Evolutionary conservation across 1,139 yeast genomes (phyloP).

Genomic region (Candida gigantensis): DNA sequence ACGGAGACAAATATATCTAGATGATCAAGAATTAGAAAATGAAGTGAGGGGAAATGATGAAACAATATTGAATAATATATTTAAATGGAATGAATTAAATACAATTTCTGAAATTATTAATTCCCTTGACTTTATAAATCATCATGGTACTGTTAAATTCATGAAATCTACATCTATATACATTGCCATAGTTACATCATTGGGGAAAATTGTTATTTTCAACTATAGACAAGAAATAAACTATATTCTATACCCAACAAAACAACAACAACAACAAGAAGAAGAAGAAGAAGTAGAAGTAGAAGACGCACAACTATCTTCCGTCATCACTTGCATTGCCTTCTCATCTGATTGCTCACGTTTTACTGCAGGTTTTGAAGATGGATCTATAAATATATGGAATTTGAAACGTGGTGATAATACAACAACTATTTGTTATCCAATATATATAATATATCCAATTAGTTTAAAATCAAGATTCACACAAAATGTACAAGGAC

Average conservation of each 20-base stretch:
- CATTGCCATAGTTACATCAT: conserved; percentile 63
- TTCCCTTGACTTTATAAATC: conserved; percentile 24
- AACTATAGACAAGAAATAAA: conserved; percentile 61
- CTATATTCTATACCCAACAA: conserved; percentile 27
- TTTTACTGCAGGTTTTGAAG: conserved; percentile 35
- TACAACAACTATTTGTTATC: conserved; percentile 15
- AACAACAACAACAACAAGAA: conserved; percentile 8
- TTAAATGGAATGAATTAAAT: conserved; percentile 29
- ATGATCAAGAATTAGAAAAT: not conserved
- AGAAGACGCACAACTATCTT: conserved; percentile 8
- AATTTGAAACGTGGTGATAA: conserved; percentile 18
- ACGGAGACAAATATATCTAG: not conserved
- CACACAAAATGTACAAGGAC: conserved; percentile 48
- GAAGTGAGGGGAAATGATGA: conserved; percentile 1
- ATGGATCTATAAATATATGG: conserved; percentile 36
- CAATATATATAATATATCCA: conserved; percentile 31
- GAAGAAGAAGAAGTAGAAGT: conserved; percentile 10
- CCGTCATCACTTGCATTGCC: conserved; percentile 43
- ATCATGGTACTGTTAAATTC: conserved; percentile 52
- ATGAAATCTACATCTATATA: conserved; percentile 49
- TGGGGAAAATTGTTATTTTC: conserved; percentile 60
- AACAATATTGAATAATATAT: conserved; percentile 8
- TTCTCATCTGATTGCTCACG: conserved; percentile 36
- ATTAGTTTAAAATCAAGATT: conserved; percentile 28
- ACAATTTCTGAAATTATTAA: conserved; percentile 23